Evolutionary conservation across 805 yeast genomes (phyloP).

Genomic region (Wickerhamiella kazuoi): DNA sequence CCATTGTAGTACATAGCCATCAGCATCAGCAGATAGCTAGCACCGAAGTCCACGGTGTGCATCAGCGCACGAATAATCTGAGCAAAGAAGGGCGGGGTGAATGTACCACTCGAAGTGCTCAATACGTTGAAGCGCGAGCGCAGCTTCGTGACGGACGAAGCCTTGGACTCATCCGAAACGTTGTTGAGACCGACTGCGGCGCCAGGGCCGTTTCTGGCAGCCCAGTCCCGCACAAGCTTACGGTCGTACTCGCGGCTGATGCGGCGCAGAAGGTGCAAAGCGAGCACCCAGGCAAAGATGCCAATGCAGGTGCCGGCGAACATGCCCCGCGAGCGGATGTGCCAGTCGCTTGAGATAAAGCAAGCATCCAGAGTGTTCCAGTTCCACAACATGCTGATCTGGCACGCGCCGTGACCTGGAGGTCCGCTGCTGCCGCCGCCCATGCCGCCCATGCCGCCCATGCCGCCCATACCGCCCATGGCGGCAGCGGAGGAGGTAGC

Average conservation of each 20-base stretch:
- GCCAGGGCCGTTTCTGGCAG: conserved; percentile 2
- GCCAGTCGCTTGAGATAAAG: conserved; percentile 49
- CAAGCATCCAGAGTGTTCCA: conserved; percentile 55
- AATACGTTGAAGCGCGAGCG: background rate
- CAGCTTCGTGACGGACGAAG: background rate
- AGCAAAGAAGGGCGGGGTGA: conserved; percentile 28
- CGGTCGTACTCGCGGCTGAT: conserved; percentile 30
- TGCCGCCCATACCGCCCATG: conserved; percentile 6
- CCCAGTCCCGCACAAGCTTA: conserved; percentile 14
- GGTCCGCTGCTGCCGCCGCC: conserved; percentile 8
- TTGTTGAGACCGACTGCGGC: background rate
- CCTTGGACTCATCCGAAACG: background rate
- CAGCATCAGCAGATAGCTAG: conserved; percentile 49
- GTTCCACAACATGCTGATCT: conserved; percentile 46
- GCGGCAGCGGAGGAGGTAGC: conserved; percentile 2
- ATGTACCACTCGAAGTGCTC: background rate
- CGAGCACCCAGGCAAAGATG: conserved; percentile 39
- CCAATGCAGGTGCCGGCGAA: conserved; percentile 66
- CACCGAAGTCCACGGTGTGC: conserved; percentile 44
- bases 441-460: conserved; percentile 9
- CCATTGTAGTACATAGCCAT: conserved; percentile 64
- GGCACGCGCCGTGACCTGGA: conserved; percentile 15
- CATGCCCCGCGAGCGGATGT: conserved; percentile 35
- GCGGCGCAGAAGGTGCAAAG: conserved; percentile 40
- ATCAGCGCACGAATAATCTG: conserved; percentile 34